Evolutionary conservation across 345 rosid genomes (phyloP), one percentile per base, ranked within the genome.

Genomic region (Laguncularia racemosa): DNA sequence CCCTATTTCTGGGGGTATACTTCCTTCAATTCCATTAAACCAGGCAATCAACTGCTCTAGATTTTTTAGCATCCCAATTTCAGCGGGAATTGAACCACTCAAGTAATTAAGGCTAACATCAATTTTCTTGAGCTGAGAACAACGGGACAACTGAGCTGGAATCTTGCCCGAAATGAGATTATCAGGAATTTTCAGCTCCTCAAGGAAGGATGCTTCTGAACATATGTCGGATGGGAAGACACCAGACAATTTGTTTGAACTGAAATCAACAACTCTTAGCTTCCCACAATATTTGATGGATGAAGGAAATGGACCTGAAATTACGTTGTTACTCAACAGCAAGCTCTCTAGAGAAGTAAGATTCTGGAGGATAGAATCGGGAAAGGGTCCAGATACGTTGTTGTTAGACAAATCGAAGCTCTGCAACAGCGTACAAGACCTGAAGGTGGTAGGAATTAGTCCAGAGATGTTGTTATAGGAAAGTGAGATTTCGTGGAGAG

Each of bases 11-110:
- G 77, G 71, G 12, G 99, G 99, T 58, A 92, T 84, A 44, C 26
- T 56, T 0, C 99, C 99, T 62, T 88, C 79, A 75, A 92, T 48
- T 14, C 77, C 79, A 78, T 92, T 92, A 59, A 75, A 84, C 99
- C 99, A 92, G 0, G 99, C 97, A 44, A 92, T 89, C 52, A 92
- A 72, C 63, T 92, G 93, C 71, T 92, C 99, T 15, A 92, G 96
- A 46, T 84, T 81, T 71, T 71, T 75, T 5, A 92, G 93, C 19
- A 56, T 73, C 23, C 99, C 99, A 2, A 92, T 71, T 68, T 83
- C 96, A 5, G 82, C 52, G 0, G 99, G 99, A 59, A 92, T 86
- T 40, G 93, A 73, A 0, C 99, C 99, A 52, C 71, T 83, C 54
- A 92, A 82, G 62, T 78, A 89, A 69, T 92, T 92, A 53, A 92